Percentiles rank a stretch among this genome's conserved stretches.
These are phyloP conservation scores for Madurella fahalii DNA, from an alignment of 2,329 filamentous ascomycete genomes.

Conservation along the genomic window DNA sequence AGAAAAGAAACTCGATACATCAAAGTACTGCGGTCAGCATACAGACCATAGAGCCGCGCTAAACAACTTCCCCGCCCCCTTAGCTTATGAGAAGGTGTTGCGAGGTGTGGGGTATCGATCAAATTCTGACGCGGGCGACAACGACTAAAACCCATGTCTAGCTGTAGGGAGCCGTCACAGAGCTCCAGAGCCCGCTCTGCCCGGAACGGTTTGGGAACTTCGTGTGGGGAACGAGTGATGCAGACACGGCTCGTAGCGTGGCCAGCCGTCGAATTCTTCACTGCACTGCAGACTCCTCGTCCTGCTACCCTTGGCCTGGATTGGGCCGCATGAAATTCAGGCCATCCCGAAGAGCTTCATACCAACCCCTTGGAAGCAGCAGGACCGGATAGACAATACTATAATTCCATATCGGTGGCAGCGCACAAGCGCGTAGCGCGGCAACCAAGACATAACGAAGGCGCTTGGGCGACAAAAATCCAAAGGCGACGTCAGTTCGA, in stretches of 20 bases:
- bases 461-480: no score
- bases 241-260: constrained; percentile 26
- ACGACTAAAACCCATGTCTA: neutral
- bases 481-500: no score
- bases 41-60: constrained; percentile 1
- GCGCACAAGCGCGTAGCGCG: no score
- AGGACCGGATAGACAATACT: no score
- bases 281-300: constrained; percentile 3
- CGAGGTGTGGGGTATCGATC: no score
- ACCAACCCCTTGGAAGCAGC: no score
- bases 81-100: no score
- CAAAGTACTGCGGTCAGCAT: no score
- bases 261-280: constrained; percentile 15
- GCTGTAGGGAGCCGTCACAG: neutral
- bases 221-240: constrained; percentile 12
- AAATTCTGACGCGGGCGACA: no score
- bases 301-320: neutral
- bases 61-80: neutral
- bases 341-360: no score
- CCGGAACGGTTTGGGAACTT: constrained; percentile 3
- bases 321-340: neutral
- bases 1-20: neutral
- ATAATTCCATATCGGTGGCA: no score
- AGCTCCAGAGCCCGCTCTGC: neutral
- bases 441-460: no score